A percentile compares a stretch with the other conserved stretches of the same genome.
These are phyloP conservation scores for Paxillus ammoniavirescens DNA, from an alignment of 768 basidiomycete genomes.

Conservation along the genomic window DNA sequence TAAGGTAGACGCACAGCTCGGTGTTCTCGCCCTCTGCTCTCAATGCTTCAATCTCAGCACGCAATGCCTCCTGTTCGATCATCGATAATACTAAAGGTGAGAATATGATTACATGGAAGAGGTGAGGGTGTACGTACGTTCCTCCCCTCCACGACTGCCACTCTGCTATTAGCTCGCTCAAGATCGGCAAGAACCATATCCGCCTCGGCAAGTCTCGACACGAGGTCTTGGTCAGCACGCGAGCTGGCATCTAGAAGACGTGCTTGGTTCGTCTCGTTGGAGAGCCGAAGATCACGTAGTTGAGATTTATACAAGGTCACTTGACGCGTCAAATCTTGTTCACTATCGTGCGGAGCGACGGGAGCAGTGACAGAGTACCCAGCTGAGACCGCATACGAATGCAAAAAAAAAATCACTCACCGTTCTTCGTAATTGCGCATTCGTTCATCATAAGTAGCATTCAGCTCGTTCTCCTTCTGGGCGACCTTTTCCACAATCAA, in stretches of 20 bases:
- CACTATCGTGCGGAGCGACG: conserved; percentile 45
- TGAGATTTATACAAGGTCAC: conserved; percentile 85
- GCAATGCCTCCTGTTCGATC: conserved; percentile 73
- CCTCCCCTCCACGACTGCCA: conserved; percentile 88
- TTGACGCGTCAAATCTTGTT: conserved; percentile 92
- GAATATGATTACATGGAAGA: neutral
- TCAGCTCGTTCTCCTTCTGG: conserved; percentile 94
- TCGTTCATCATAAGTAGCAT: conserved; percentile 95
- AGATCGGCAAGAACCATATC: conserved; percentile 95
- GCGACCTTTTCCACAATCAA: conserved; percentile 85
- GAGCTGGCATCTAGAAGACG: conserved; percentile 89
- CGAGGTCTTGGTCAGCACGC: conserved; percentile 91
- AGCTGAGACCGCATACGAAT: neutral
- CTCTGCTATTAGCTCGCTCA: conserved; percentile 91
- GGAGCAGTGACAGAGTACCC: neutral
- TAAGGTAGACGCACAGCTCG: conserved; percentile 51
- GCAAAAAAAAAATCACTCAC: conserved; percentile 39
- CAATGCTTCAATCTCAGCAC: conserved; percentile 91
- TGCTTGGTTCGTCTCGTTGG: conserved; percentile 91
- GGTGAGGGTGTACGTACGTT: conserved; percentile 55
- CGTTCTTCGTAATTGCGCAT: conserved; percentile 95
- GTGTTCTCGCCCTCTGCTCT: conserved; percentile 74
- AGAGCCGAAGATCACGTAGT: conserved; percentile 83
- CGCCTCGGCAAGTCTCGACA: conserved; percentile 86
- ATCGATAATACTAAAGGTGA: neutral